These are phyloP conservation scores for Stereocaulon alpinum DNA, from an alignment of 495 filamentous ascomycete genomes.

Conservation along the genomic window DNA sequence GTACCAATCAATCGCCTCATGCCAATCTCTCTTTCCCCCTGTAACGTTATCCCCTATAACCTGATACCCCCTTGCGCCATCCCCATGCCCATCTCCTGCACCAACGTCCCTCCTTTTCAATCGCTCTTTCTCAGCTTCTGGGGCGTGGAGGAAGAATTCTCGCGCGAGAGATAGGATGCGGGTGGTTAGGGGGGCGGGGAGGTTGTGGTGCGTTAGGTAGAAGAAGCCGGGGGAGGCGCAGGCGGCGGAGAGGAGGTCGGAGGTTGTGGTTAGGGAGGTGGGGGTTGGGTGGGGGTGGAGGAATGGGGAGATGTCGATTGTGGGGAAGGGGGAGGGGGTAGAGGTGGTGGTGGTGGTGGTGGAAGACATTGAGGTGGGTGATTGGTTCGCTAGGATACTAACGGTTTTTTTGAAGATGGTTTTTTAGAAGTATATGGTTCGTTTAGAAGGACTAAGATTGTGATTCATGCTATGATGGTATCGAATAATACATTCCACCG, in stretches of 20 bases:
- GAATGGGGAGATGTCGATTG: constrained; percentile 11
- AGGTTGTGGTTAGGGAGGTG: neutral
- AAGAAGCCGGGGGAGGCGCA: constrained; percentile 14
- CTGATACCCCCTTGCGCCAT: constrained; percentile 10
- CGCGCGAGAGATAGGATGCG: constrained; percentile 4
- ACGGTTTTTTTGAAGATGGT: no score
- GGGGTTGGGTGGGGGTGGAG: neutral
- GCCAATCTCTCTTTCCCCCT: constrained; percentile 1
- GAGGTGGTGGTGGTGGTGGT: neutral
- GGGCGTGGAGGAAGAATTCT: neutral
- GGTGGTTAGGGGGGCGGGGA: neutral
- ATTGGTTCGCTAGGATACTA: no score
- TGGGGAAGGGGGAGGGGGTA: neutral
- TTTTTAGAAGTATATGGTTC: no score
- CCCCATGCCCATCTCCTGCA: neutral
- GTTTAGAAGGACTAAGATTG: no score
- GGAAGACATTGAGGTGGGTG: no score
- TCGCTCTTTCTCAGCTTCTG: neutral
- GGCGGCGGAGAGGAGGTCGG: constrained; percentile 4
- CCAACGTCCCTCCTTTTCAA: neutral
- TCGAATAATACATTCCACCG: no score
- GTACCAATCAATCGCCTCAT: constrained; percentile 9
- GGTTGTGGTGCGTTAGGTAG: constrained; percentile 13
- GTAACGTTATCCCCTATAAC: constrained; percentile 11
- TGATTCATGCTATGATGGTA: no score